Evolutionary conservation across 192 early-diverging fungal genomes (phyloP).

Genomic region (Entomortierella lignicola): DNA sequence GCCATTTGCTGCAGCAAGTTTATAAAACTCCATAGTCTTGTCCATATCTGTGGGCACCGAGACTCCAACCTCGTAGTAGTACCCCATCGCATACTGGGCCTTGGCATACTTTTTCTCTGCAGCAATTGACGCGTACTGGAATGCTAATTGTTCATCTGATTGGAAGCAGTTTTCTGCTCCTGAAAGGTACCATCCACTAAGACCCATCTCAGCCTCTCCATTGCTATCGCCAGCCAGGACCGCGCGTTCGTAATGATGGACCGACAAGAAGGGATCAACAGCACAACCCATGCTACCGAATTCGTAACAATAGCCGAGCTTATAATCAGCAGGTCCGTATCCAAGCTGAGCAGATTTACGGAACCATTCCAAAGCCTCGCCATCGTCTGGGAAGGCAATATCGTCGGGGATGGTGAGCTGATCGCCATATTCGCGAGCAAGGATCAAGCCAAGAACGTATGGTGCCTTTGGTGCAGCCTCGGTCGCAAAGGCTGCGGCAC

Average conservation of each 20-base stretch:
- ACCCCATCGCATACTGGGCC: conserved; percentile 93
- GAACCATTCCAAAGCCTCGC: conserved; percentile 80
- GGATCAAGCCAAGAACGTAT: conserved; percentile 82
- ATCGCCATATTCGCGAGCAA: conserved; percentile 72
- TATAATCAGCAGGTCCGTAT: conserved; percentile 77
- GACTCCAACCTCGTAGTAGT: conserved; percentile 87
- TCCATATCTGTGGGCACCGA: conserved; percentile 63
- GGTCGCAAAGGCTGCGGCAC: conserved; percentile 78
- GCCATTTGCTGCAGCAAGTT: conserved; percentile 49
- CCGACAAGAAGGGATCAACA: conserved; percentile 72
- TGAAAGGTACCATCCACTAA: conserved; percentile 87
- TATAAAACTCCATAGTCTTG: conserved; percentile 71
- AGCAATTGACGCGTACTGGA: conserved; percentile 84
- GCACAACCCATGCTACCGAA: conserved; percentile 77
- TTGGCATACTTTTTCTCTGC: conserved; percentile 81
- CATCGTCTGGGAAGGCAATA: conserved; percentile 75
- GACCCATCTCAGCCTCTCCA: conserved; percentile 84
- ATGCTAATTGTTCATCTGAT: conserved; percentile 77
- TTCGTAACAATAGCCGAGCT: conserved; percentile 85
- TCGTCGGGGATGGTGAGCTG: conserved; percentile 68
- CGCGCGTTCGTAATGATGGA: conserved; percentile 84
- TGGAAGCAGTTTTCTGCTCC: conserved; percentile 76
- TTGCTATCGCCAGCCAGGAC: conserved; percentile 28
- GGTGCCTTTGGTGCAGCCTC: conserved; percentile 78
- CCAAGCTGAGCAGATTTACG: conserved; percentile 80